Conservation (phyloP, 2,329 filamentous ascomycete genomes). For the Myriosclerotinia curreyana region DNA sequence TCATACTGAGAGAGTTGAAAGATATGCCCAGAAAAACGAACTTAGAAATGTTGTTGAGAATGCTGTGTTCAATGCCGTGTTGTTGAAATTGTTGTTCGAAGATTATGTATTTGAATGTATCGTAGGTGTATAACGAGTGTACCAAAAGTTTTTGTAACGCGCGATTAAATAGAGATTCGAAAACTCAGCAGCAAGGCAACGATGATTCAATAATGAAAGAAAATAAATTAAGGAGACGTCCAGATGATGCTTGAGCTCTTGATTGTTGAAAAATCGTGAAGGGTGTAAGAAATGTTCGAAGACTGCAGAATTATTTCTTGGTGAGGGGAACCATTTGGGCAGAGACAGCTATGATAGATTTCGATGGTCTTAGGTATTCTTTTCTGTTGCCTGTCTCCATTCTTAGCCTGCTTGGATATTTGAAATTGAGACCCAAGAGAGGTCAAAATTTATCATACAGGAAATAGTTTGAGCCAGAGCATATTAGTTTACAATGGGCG, state of each 20-base stretch:
- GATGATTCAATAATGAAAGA: background rate
- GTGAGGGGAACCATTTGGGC: too few species aligned
- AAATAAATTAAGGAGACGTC: background rate
- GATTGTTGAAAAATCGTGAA: background rate
- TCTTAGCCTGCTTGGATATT: background rate
- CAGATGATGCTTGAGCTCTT: background rate
- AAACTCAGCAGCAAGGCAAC: background rate
- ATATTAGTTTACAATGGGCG: background rate
- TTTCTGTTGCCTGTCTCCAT: background rate
- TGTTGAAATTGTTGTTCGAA: too few species aligned
- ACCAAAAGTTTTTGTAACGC: background rate
- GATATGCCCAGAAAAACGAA: background rate
- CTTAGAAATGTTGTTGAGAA: background rate
- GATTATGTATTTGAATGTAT: too few species aligned
- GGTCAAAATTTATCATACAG: background rate
- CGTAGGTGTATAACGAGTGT: background rate
- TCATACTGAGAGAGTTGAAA: background rate
- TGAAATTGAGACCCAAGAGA: background rate
- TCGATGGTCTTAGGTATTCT: background rate
- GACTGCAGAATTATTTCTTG: too few species aligned
- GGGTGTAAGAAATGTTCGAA: background rate
- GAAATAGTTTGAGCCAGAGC: background rate
- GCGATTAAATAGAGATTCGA: background rate
- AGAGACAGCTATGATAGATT: background rate
- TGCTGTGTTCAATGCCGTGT: background rate